phyloP scores from a whole-genome alignment of 1,139 yeast species.

The Taphrina betulina region DNA sequence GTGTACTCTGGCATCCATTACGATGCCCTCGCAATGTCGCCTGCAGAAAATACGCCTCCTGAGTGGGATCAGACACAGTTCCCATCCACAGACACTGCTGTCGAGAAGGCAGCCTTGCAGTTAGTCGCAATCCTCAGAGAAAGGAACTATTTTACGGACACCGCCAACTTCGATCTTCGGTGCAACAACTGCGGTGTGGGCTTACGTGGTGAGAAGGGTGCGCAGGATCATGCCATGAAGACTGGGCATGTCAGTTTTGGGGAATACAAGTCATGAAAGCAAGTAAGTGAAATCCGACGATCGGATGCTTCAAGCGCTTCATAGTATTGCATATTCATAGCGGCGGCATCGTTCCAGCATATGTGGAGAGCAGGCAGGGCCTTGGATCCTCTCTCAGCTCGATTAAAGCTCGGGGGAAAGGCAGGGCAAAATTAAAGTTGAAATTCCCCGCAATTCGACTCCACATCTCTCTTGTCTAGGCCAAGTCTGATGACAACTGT shows the following conservation, averaged over 20 bases:
- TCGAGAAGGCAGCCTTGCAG: slow-evolving; percentile 48
- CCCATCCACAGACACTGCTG: slow-evolving; percentile 42
- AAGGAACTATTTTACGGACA: slow-evolving; percentile 65
- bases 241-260: slow-evolving; percentile 69
- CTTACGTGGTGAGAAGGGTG: slow-evolving; percentile 66
- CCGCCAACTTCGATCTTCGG: slow-evolving; percentile 58
- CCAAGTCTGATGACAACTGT: too few species aligned
- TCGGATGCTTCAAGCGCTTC: too few species aligned
- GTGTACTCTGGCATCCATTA: slow-evolving; percentile 76
- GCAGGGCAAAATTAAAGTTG: too few species aligned
- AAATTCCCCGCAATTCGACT: too few species aligned
- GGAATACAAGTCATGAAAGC: slow-evolving; percentile 44
- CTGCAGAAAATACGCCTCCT: slow-evolving; percentile 41
- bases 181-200: slow-evolving; percentile 59
- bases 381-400: too few species aligned
- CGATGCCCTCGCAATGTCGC: slow-evolving; percentile 57
- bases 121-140: slow-evolving; percentile 53
- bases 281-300: too few species aligned
- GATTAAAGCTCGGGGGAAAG: too few species aligned
- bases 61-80: slow-evolving; percentile 51
- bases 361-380: too few species aligned
- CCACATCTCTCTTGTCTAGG: too few species aligned
- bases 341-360: too few species aligned
- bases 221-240: slow-evolving; percentile 61
- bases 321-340: too few species aligned